Percentiles rank a stretch among this genome's conserved stretches.
These are phyloP conservation scores for Colletotrichum caudatum DNA, from an alignment of 2,329 filamentous ascomycete genomes.

Conservation along the genomic window DNA sequence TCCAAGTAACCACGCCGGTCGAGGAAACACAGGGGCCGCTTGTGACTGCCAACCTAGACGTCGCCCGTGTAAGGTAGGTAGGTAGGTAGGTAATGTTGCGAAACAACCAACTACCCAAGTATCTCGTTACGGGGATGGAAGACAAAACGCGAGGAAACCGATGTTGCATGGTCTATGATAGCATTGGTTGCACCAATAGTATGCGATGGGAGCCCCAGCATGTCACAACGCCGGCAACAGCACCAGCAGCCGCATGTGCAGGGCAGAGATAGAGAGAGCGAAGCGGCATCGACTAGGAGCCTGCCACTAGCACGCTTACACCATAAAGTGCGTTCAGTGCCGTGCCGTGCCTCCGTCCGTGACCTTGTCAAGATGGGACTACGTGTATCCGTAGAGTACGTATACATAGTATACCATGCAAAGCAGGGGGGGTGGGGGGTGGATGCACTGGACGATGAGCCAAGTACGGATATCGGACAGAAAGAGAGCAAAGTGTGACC, in stretches of 20 bases:
- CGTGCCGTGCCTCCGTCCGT: conserved; percentile 7
- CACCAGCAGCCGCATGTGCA: conserved; percentile 22
- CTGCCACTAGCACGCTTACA: background rate
- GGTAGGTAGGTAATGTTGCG: background rate
- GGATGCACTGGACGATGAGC: background rate
- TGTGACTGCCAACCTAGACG: conserved; percentile 8
- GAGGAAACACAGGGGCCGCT: conserved; percentile 21
- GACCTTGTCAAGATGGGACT: background rate
- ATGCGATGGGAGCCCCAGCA: conserved; percentile 23
- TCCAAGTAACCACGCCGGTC: background rate
- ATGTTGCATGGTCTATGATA: conserved; percentile 23
- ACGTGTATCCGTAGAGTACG: no score
- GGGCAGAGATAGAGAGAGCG: background rate
- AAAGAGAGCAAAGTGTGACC: background rate
- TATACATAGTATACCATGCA: conserved; percentile 30
- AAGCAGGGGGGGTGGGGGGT: no score
- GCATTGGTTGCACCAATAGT: conserved; percentile 32
- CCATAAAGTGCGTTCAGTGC: background rate
- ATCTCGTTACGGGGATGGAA: background rate
- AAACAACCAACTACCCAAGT: no score
- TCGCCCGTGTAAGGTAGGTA: background rate
- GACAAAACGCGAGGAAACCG: conserved; percentile 23
- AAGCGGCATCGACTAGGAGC: conserved; percentile 2
- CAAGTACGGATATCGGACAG: background rate
- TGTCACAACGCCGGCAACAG: conserved; percentile 22